Evolutionary conservation across 306 rosid species (phyloP), one percentile per base, ranked within the genome.

Genomic region (Rosa persica): DNA sequence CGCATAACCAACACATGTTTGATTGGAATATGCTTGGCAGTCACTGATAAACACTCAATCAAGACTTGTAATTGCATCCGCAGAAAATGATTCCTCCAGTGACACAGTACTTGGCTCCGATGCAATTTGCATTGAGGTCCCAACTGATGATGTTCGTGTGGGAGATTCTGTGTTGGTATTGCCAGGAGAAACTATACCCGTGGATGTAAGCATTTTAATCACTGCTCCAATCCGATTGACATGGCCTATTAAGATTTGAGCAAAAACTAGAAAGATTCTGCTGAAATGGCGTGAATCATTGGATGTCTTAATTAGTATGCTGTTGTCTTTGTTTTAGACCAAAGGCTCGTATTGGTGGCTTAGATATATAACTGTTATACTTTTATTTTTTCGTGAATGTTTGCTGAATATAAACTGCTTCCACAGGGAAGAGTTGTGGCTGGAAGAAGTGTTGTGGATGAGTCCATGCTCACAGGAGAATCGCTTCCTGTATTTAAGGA

Each of bases 391-490:
- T 71, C 23, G 20, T 66, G 74, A 46, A 61, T 70, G 52, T 81
- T 76, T 54, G 76, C 88, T 88, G 67, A 89, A 74, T 46, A 25
- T 22, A 44, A 70, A 70, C 68, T 80, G 48, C 72, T 77, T 81
- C 83, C 55, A 71, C 88, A 95, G 98, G 99, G 98, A 65, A 95
- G 52, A 82, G 90, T 95, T 70, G 70, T 88, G 81, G 92, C 96
- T 15, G 99, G 99, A 84, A 89, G 97, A 91, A 93, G 99, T 66
- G 93, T 95, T 75, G 99, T 93, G 81, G 99, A 95, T 49, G 99
- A 95, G 86, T 91, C 99, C 82, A 93, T 95, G 99, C 99, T 95
- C 75, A 95, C 94, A 22, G 99, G 99, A 80, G 98, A 95, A 85
- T 95, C 97, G 67, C 98, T 92, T 77, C 98, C 97, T 75, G 96